Evolutionary conservation across 2,329 filamentous ascomycete species (phyloP).

Genomic region (Ophiocordyceps polyrhachis-furcata): DNA sequence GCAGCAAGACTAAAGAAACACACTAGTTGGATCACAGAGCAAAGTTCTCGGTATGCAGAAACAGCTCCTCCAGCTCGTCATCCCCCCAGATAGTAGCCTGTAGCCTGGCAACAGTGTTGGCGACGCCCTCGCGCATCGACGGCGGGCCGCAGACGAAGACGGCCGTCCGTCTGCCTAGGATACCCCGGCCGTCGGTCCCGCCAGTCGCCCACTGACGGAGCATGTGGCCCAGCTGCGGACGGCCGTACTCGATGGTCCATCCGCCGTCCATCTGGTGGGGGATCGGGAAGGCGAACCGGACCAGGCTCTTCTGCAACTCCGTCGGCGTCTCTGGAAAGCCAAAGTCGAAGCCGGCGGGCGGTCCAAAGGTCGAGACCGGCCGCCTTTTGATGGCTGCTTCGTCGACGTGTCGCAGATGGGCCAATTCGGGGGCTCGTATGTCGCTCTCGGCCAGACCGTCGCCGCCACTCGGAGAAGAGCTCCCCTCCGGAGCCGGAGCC

Average conservation of each 20-base stretch:
- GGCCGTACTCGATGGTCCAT: slow-evolving; percentile 84
- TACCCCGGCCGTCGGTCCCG: slow-evolving; percentile 43
- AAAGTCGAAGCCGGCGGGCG: slow-evolving; percentile 50
- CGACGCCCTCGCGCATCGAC: slow-evolving; percentile 71
- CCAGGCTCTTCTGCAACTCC: slow-evolving; percentile 72
- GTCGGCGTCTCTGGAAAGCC: slow-evolving; percentile 73
- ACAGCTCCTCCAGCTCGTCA: slow-evolving; percentile 69
- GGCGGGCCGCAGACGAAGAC: slow-evolving; percentile 88
- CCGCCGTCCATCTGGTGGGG: slow-evolving; percentile 53
- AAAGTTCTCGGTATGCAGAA: slow-evolving; percentile 90
- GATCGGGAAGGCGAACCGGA: slow-evolving; percentile 73
- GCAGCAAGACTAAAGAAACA: too few species aligned
- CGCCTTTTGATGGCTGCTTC: slow-evolving; percentile 14
- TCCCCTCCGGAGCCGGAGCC: slow-evolving; percentile 1
- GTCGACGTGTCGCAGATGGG: slow-evolving; percentile 33
- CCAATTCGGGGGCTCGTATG: slow-evolving; percentile 32
- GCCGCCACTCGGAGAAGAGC: not conserved
- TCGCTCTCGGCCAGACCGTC: too few species aligned
- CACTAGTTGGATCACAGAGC: slow-evolving; percentile 35
- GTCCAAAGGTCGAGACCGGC: slow-evolving; percentile 38
- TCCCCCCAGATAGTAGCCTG: slow-evolving; percentile 73
- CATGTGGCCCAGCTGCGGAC: slow-evolving; percentile 76
- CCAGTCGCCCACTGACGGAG: slow-evolving; percentile 63
- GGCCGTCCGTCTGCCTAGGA: slow-evolving; percentile 63
- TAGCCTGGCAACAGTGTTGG: slow-evolving; percentile 64